Evolutionary conservation across 2,329 filamentous ascomycete species (phyloP).

Genomic region (Cordyceps tenuipes): DNA sequence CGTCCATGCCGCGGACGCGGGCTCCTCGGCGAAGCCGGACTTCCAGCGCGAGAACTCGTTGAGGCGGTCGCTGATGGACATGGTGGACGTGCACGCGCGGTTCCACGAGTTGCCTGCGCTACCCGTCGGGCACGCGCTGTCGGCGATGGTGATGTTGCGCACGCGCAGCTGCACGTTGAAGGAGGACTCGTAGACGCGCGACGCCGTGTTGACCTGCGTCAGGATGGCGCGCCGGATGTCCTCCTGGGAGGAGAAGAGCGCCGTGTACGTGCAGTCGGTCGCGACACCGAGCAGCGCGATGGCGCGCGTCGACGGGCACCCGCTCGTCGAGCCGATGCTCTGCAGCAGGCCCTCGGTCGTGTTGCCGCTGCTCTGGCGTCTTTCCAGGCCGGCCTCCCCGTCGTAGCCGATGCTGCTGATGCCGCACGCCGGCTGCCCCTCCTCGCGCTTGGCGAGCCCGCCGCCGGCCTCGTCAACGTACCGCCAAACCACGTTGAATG

Average conservation of each 20-base stretch:
- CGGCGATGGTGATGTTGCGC: conserved; percentile 66
- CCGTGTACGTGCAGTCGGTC: conserved; percentile 77
- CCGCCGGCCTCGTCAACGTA: not conserved
- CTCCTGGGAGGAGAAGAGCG: conserved; percentile 53
- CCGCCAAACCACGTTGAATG: conserved; percentile 12
- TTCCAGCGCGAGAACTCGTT: conserved; percentile 79
- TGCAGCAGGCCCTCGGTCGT: conserved; percentile 6
- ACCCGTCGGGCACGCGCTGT: conserved; percentile 57
- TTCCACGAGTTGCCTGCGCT: conserved; percentile 63
- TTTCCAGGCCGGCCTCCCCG: not conserved
- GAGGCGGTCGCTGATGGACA: conserved; percentile 61
- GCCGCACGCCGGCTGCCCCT: not conserved
- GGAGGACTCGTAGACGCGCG: conserved; percentile 69
- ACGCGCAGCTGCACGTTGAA: conserved; percentile 87
- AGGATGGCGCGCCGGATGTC: conserved; percentile 63
- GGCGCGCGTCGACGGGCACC: conserved; percentile 71
- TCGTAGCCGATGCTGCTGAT: not conserved
- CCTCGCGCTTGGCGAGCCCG: not conserved
- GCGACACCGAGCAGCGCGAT: conserved; percentile 87
- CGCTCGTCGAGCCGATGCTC: conserved; percentile 61
- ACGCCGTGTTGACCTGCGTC: conserved; percentile 73
- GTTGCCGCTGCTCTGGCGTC: conserved; percentile 1
- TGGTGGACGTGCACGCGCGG: conserved; percentile 51
- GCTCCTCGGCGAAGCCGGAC: conserved; percentile 43
- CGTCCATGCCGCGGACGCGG: conserved; percentile 82